Conservation (phyloP, 176 grass and related monocot species). For the Elymus sibiricus region DNA sequence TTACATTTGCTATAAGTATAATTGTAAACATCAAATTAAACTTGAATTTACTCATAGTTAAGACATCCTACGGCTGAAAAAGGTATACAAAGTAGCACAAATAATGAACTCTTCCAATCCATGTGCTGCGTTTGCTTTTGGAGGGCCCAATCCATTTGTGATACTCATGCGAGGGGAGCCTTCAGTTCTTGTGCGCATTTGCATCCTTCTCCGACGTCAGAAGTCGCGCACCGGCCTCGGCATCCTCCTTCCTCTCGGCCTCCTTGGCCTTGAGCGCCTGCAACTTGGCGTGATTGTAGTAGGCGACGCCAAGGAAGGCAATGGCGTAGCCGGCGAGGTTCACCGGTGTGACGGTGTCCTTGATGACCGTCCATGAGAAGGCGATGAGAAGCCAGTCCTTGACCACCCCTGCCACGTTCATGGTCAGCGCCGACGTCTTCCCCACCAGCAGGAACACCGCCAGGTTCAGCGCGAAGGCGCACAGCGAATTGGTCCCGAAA, state of each 20-base stretch:
- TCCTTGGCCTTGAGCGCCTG: constrained; percentile 97
- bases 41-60: no score
- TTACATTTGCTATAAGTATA: no score
- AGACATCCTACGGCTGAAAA: no score
- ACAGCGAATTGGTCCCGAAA: constrained; percentile 79
- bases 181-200: constrained; percentile 39
- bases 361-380: constrained; percentile 94
- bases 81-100: no score
- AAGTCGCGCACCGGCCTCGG: constrained; percentile 45
- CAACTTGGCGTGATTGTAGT: constrained; percentile 96
- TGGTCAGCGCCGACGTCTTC: constrained; percentile 90
- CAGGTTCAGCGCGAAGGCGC: constrained; percentile 87
- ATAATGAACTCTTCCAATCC: background rate
- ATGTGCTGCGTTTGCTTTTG: no score
- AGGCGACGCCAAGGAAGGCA: constrained; percentile 82
- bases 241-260: constrained; percentile 76
- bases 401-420: constrained; percentile 92
- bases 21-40: no score
- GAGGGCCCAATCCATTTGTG: no score
- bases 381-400: constrained; percentile 97
- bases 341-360: constrained; percentile 75
- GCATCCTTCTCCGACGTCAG: constrained; percentile 12
- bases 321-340: constrained; percentile 90
- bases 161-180: no score
- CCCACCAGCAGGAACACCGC: constrained; percentile 88